These are phyloP conservation scores for Crotalaria pallida DNA, from an alignment of 306 rosid genomes.

Conservation along the genomic window DNA sequence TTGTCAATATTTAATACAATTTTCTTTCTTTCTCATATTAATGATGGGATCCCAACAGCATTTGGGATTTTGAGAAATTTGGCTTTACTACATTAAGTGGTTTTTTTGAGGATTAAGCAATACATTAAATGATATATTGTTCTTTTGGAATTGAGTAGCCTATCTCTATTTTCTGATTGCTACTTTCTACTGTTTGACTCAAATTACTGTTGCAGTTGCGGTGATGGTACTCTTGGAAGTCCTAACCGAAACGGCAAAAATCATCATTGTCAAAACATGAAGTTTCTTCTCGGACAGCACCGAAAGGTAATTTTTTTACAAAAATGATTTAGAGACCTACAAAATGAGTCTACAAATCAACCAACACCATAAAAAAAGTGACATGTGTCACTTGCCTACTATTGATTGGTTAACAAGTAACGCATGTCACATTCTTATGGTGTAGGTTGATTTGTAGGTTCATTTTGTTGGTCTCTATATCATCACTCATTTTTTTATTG, in stretches of 20 bases:
- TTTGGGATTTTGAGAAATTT: neutral
- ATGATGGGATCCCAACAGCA: neutral
- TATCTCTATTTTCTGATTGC: neutral
- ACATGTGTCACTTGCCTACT: too few relatives aligned
- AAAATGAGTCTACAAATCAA: too few relatives aligned
- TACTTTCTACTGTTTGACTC: conserved; percentile 9
- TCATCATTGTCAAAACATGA: conserved; percentile 98
- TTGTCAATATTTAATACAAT: neutral
- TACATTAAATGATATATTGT: neutral
- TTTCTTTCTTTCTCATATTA: neutral
- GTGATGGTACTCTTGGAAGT: conserved; percentile 93
- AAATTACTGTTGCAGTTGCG: conserved; percentile 64
- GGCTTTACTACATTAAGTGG: neutral
- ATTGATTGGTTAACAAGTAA: too few relatives aligned
- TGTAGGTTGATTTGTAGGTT: too few relatives aligned
- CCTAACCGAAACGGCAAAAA: conserved; percentile 98
- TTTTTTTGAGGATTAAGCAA: too few relatives aligned
- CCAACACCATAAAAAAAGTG: too few relatives aligned
- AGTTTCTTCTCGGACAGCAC: conserved; percentile 97
- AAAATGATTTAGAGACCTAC: too few relatives aligned
- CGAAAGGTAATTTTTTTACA: conserved; percentile 81
- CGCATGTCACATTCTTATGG: too few relatives aligned
- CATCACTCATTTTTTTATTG: conserved; percentile 13
- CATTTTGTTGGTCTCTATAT: too few relatives aligned
- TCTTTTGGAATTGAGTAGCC: neutral